These are phyloP conservation scores for Musa itinerans DNA, from an alignment of 176 grass and related monocot species.

Conservation along the genomic window DNA sequence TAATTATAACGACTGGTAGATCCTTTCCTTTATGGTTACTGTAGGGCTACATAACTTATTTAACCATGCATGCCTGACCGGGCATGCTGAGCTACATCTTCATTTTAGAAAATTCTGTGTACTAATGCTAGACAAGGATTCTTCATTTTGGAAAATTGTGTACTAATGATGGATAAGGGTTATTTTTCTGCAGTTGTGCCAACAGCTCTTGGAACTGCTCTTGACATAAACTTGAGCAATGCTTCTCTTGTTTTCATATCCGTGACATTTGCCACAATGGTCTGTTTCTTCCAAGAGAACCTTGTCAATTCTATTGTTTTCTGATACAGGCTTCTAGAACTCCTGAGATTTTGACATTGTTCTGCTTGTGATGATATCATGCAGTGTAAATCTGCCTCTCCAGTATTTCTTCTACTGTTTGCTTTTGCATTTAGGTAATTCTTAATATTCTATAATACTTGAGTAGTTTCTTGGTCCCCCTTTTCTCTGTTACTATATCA, in stretches of 20 bases:
- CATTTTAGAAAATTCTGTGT: no score
- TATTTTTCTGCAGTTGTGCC: constrained; percentile 67
- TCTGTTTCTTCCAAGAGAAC: constrained; percentile 28
- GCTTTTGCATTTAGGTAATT: constrained; percentile 97
- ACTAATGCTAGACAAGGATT: no score
- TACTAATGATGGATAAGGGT: constrained; percentile 2
- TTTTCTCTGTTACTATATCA: not conserved
- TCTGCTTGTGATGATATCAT: constrained; percentile 26
- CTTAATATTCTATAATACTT: not conserved
- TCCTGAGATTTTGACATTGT: constrained; percentile 13
- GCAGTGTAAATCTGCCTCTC: constrained; percentile 99
- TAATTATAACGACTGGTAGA: no score
- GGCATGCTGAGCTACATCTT: no score
- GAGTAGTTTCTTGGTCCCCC: not conserved
- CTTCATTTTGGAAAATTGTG: not conserved
- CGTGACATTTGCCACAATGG: constrained; percentile 97
- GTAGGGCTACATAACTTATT: no score
- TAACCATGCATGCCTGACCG: no score
- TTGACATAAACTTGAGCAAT: constrained; percentile 99
- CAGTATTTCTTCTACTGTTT: constrained; percentile 90
- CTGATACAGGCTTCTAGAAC: constrained; percentile 6
- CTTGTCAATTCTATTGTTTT: not conserved
- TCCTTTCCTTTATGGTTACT: no score
- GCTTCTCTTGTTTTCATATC: constrained; percentile 96
- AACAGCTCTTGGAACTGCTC: constrained; percentile 85